Evolutionary conservation across 1,284 basidiomycete genomes (phyloP).

Genomic region (Filobasidium uniguttulatum): DNA sequence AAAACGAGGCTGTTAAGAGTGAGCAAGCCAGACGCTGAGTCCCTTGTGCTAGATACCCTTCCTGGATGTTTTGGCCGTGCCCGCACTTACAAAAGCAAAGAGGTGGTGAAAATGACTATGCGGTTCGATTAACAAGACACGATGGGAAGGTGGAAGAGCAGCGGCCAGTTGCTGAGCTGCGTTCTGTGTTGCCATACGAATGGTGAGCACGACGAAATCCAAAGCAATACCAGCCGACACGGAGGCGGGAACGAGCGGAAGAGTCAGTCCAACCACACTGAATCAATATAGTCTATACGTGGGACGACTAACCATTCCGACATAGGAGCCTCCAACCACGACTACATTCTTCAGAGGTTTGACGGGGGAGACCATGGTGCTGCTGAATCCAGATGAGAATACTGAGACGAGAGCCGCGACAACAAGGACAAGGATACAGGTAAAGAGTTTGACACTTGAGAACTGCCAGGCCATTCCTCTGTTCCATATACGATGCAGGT

Average conservation of each 20-base stretch:
- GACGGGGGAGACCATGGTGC: not conserved
- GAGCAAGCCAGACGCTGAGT: constrained; percentile 39
- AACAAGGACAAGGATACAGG: too few species aligned
- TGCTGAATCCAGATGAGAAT: not conserved
- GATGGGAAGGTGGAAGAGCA: constrained; percentile 8
- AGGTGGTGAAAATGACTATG: constrained; percentile 26
- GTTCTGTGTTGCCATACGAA: constrained; percentile 5
- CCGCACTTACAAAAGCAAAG: constrained; percentile 19
- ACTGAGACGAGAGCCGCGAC: too few species aligned
- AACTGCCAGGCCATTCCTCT: too few species aligned
- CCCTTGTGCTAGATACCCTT: too few species aligned
- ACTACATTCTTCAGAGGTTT: constrained; percentile 17
- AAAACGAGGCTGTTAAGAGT: constrained; percentile 40
- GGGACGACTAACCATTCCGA: constrained; percentile 17
- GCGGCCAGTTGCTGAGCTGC: constrained; percentile 18
- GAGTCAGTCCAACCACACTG: too few species aligned
- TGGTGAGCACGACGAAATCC: not conserved
- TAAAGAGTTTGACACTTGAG: too few species aligned
- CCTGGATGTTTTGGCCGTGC: not conserved
- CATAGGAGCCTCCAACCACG: constrained; percentile 21
- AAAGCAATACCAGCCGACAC: too few species aligned
- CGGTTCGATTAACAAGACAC: constrained; percentile 22
- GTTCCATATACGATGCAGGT: too few species aligned
- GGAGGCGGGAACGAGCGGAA: too few species aligned
- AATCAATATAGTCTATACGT: too few species aligned